Evolutionary conservation across 305 asterid species (phyloP), one percentile per base, ranked within the genome.

Genomic region (Rubia balearica): DNA sequence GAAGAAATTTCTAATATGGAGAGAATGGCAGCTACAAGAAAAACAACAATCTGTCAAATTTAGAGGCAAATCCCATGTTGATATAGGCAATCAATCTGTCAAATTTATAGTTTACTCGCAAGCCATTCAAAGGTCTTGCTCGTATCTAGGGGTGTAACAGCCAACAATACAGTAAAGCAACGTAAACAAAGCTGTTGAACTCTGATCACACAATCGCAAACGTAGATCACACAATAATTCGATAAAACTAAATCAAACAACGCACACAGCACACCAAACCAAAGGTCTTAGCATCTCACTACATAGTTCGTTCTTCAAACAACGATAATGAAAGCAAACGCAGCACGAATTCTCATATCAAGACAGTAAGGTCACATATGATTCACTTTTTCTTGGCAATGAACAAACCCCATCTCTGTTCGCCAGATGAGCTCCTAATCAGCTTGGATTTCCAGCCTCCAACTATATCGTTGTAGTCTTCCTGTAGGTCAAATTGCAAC

Each of bases 371-470:
- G 22, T 56, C 10, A 16, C 33, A 7, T 46, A 27, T 48, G 38
- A 11, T 59, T 85, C 82, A 87, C 56, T 76, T 74, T 74, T 90
- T 93, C 82, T 79, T 79, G 85, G 95, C 97, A 65, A 89, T 81
- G 43, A 93, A 90, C 85, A 93, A 81, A 69, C 98, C 98, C 98
- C 98, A 91, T 76, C 89, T 83, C 87, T 93, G 98, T 88, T 93
- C 97, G 2, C 97, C 98, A 1, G 92, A 84, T 33, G 92, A 81
- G 72, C 90, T 91, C 79, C 98, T 75, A 30, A 83, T 70, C 17
- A 93, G 86, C 87, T 93, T 93, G 13, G 97, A 83, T 16, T 89
- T 89, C 98, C 98, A 93, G 3, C 97, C 97, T 51, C 94, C 96
- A 11, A 91, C 96, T 55, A 93, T 93, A 11, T 87, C 96, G n/a